A percentile compares a stretch with the other conserved stretches of the same genome.
phyloP scores from a whole-genome alignment of 2,329 filamentous ascomycete species.

The Aspergillus texensis region DNA sequence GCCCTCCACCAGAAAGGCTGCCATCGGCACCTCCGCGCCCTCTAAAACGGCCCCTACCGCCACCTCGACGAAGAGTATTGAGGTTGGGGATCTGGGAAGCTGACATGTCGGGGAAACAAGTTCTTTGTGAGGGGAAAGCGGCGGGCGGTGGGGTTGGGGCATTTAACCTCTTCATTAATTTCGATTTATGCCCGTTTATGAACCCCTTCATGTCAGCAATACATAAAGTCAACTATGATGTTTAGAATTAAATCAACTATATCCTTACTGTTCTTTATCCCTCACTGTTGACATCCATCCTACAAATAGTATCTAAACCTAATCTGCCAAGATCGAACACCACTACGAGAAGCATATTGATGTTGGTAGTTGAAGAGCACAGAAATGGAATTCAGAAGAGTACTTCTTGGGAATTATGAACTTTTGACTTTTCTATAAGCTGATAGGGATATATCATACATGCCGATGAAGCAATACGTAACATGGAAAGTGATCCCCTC shows the following conservation, averaged over 20 bases:
- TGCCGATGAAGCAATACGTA: background rate
- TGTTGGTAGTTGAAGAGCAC: background rate
- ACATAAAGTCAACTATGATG: background rate
- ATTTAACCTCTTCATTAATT: background rate
- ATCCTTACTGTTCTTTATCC: background rate
- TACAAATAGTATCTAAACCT: background rate
- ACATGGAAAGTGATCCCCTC: background rate
- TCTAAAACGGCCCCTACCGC: constrained; percentile 51
- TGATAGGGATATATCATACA: background rate
- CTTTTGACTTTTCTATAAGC: background rate
- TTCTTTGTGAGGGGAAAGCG: constrained; percentile 14
- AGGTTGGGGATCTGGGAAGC: constrained; percentile 79
- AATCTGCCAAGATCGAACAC: background rate
- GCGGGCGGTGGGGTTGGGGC: constrained; percentile 8
- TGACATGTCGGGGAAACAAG: constrained; percentile 57
- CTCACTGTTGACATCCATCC: background rate
- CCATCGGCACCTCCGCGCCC: constrained; percentile 40
- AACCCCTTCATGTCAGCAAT: background rate
- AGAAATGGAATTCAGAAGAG: background rate
- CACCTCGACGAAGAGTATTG: constrained; percentile 59
- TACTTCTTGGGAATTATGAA: background rate
- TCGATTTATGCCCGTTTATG: background rate
- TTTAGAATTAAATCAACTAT: background rate
- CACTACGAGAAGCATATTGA: background rate
- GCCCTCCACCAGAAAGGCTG: constrained; percentile 21